phyloP scores from a whole-genome alignment of 2,329 filamentous ascomycete species.

The Microcera coccophila region DNA sequence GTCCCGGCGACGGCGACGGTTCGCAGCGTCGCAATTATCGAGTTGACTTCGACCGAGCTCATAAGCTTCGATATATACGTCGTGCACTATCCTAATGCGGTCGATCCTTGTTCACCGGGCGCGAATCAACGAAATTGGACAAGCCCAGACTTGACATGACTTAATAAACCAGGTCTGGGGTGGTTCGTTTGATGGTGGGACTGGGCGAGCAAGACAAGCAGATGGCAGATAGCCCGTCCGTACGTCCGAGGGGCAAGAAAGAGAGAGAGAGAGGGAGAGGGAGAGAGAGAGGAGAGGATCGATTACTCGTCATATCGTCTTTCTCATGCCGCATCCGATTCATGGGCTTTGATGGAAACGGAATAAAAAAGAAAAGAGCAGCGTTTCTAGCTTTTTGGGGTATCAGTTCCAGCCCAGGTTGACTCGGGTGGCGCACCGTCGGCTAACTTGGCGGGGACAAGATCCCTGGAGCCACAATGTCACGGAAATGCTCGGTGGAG shows the following conservation, averaged over 20 bases:
- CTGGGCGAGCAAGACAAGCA: too few relatives aligned
- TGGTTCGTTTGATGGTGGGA: too few relatives aligned
- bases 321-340: neutral
- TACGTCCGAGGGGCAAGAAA: neutral
- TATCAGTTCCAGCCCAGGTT: neutral
- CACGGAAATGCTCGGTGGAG: neutral
- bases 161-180: too few relatives aligned
- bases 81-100: neutral
- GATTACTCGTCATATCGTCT: neutral
- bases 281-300: neutral
- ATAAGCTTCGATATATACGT: too few relatives aligned
- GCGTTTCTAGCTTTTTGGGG: neutral
- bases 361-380: neutral
- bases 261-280: neutral
- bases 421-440: neutral
- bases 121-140: neutral
- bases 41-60: neutral
- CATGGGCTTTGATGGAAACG: neutral
- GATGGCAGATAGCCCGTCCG: neutral
- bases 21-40: neutral
- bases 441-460: too few relatives aligned
- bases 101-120: neutral
- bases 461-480: too few relatives aligned
- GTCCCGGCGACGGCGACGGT: too few relatives aligned
- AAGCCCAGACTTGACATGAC: too few relatives aligned